Conservation (phyloP, 306 rosid species). For the Citrullus mucosospermus region DNA sequence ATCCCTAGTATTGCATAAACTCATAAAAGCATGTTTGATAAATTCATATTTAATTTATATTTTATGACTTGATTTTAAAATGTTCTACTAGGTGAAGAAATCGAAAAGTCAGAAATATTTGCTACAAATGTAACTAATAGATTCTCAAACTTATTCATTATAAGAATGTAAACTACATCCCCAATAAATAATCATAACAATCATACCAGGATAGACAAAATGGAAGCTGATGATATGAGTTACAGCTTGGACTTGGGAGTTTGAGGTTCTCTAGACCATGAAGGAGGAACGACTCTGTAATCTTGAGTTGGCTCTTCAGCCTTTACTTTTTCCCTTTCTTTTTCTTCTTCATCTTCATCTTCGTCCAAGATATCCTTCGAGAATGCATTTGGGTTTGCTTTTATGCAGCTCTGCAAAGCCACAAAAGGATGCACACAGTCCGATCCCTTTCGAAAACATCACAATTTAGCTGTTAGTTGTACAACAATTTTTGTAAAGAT, state of each 20-base stretch:
- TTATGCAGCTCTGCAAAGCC: constrained; percentile 79
- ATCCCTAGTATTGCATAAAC: neutral
- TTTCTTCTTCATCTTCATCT: constrained; percentile 28
- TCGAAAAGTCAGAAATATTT: neutral
- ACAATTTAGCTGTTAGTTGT: constrained; percentile 8
- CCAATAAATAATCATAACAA: neutral
- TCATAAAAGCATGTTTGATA: neutral
- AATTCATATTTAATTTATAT: neutral
- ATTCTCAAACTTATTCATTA: neutral
- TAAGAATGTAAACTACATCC: neutral
- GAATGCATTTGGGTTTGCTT: constrained; percentile 74
- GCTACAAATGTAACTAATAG: neutral
- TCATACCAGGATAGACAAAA: neutral
- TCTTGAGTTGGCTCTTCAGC: constrained; percentile 17
- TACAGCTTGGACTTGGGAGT: constrained; percentile 50
- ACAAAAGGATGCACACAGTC: constrained; percentile 82
- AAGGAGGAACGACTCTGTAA: constrained; percentile 58
- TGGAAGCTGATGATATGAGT: constrained; percentile 7
- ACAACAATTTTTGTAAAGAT: neutral
- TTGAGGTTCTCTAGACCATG: constrained; percentile 52
- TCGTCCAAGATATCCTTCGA: constrained; percentile 43
- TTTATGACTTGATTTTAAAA: neutral
- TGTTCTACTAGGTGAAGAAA: neutral
- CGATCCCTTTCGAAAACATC: constrained; percentile 55
- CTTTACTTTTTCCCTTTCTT: constrained; percentile 12